Conservation (phyloP, 1,284 basidiomycete species). For the Apiotrichum sp. region DNA sequence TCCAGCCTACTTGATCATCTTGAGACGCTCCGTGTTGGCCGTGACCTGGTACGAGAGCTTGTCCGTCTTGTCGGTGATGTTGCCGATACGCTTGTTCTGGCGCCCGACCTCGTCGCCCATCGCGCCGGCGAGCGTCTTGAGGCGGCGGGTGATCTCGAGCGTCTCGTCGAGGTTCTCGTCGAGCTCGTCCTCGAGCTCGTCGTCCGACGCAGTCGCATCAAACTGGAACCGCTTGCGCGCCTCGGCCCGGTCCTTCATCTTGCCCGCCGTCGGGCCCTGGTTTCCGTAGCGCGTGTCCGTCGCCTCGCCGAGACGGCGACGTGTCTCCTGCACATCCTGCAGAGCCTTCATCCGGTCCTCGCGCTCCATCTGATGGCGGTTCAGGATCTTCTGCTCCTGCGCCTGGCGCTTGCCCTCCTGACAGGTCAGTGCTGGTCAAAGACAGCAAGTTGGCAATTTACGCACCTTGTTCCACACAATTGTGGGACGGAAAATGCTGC, state of each 20-base stretch:
- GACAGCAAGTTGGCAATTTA: background rate
- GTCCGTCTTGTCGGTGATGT: conserved; percentile 49
- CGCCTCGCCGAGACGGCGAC: conserved; percentile 75
- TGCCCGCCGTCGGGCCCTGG: background rate
- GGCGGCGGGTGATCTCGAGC: conserved; percentile 65
- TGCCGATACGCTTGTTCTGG: conserved; percentile 44
- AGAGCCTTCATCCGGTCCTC: conserved; percentile 76
- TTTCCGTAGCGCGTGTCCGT: conserved; percentile 48
- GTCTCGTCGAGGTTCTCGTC: conserved; percentile 92
- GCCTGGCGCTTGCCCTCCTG: conserved; percentile 77
- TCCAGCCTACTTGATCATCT: conserved; percentile 36
- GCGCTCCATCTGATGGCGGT: conserved; percentile 85
- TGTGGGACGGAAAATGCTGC: conserved; percentile 82
- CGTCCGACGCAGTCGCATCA: conserved; percentile 90
- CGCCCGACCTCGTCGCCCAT: conserved; percentile 47
- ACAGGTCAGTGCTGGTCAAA: background rate
- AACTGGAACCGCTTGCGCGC: conserved; percentile 69
- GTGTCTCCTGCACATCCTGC: conserved; percentile 77
- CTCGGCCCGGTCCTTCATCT: conserved; percentile 6
- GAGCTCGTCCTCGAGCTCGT: conserved; percentile 71
- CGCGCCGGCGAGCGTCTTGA: conserved; percentile 77
- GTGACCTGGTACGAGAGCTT: conserved; percentile 44
- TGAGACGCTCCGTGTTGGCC: conserved; percentile 46
- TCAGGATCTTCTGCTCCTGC: conserved; percentile 78
- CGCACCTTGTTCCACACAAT: conserved; percentile 76